A percentile compares a stretch with the other conserved stretches of the same genome.
Evolutionary conservation across 176 grass and related monocot species (phyloP).

Genomic region (Oryza longistaminata): DNA sequence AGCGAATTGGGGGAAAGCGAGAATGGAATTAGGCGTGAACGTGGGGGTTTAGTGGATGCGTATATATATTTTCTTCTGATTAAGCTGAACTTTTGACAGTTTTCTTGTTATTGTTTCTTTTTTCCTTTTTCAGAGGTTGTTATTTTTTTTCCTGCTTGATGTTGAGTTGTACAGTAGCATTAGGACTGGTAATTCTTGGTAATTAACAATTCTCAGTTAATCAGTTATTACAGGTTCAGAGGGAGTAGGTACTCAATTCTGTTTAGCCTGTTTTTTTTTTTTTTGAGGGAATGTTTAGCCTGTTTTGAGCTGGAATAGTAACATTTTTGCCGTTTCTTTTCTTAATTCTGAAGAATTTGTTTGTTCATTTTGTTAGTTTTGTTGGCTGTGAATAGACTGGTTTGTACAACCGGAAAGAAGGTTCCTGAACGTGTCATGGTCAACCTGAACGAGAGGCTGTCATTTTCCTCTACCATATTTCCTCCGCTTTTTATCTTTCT

Average conservation of each 20-base stretch:
- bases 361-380: constrained; percentile 13
- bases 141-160: neutral
- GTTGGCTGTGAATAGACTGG: neutral
- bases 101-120: neutral
- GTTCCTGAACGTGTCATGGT: constrained; percentile 9
- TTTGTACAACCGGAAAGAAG: constrained; percentile 27
- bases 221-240: neutral
- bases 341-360: constrained; percentile 31
- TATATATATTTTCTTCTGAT: constrained; percentile 45
- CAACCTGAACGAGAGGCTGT: neutral
- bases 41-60: constrained; percentile 10
- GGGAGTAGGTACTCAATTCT: neutral
- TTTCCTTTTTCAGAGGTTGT: neutral
- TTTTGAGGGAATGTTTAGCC: too few species aligned
- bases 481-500: neutral
- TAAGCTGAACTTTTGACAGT: neutral
- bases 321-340: neutral
- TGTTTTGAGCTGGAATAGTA: neutral
- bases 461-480: neutral
- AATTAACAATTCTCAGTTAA: neutral
- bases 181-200: neutral
- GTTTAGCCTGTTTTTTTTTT: too few species aligned
- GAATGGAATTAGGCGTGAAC: constrained; percentile 27
- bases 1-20: constrained; percentile 37
- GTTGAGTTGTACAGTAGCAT: neutral